Conservation (phyloP, 495 filamentous ascomycete genomes). For the Penicillium arizonense region DNA sequence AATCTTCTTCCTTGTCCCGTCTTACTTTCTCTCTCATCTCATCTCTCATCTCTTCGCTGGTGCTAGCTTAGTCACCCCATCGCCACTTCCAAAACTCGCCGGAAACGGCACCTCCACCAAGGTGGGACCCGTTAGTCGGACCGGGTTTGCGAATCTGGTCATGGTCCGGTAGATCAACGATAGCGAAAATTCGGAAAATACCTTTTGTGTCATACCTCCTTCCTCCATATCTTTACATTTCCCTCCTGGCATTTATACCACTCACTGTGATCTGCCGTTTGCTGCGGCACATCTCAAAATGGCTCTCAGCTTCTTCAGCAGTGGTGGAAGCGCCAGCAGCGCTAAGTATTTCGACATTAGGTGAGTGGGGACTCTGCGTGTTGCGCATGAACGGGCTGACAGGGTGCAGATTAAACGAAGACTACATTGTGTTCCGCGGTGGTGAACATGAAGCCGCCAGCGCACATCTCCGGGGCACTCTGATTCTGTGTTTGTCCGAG, state of each 20-base stretch:
- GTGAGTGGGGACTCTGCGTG: slow-evolving; percentile 30
- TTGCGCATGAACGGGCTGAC: slow-evolving; percentile 6
- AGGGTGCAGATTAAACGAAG: slow-evolving; percentile 64
- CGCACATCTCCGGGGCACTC: slow-evolving; percentile 67
- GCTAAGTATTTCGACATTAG: slow-evolving; percentile 58
- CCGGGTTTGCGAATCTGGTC: slow-evolving; percentile 25
- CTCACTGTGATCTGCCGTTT: slow-evolving; percentile 4
- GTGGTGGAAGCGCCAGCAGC: slow-evolving; percentile 44
- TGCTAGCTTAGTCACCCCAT: background rate
- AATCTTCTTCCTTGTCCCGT: background rate
- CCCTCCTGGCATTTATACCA: slow-evolving; percentile 2
- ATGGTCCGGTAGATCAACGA: slow-evolving; percentile 27
- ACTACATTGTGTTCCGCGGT: slow-evolving; percentile 77
- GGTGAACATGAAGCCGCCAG: slow-evolving; percentile 72
- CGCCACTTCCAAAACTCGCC: slow-evolving; percentile 1
- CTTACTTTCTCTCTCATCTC: background rate
- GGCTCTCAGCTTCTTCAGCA: slow-evolving; percentile 53
- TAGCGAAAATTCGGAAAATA: slow-evolving; percentile 18
- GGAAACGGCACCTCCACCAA: slow-evolving; percentile 29
- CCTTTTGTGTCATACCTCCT: slow-evolving; percentile 7
- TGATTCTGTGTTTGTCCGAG: slow-evolving; percentile 72
- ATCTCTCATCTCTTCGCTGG: background rate
- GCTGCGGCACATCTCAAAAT: slow-evolving; percentile 29
- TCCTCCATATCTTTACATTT: slow-evolving; percentile 13
- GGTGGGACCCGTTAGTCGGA: slow-evolving; percentile 30